Base-by-base conservation (phyloP, 768 basidiomycete genomes). In the Nidularia pulvinata region DNA sequence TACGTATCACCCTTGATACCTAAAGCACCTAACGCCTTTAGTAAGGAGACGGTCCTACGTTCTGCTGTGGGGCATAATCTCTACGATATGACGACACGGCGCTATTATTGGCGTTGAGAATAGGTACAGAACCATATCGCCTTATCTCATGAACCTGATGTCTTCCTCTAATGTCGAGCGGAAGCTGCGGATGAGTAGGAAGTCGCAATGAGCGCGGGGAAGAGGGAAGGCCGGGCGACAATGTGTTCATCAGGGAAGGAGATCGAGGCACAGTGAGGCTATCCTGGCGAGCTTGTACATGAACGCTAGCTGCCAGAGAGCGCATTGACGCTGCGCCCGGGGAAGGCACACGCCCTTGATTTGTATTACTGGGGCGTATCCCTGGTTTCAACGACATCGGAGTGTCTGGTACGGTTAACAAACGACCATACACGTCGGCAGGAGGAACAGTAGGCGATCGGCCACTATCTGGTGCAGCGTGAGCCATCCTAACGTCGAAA, bases 121-220 rank as follows among this genome's bases (percentile, higher is more conserved):
- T 52, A 3, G 57, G 59, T 33, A 52, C 35, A 16, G 57, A 54
- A 6, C 59, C 60, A 33, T 55, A 53, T 36, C 46, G 55, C 43
- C 52, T 54, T 5, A 34, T 33, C 13, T 58, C 57, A 25, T 48
- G 48, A 16, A 42, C 49, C 19, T 36, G 43, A 1, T 46, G 30
- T 11, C 50, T 47, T 22, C 46, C 48, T 25, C 48, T 25, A 16
- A 49, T 42, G 16, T 49, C 47, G 35, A 19, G 11, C 14, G 63
- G 59, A 34, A 65, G 39, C 6, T 54, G 58, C 19, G 65, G 65
- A 49, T 64, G 65, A 32, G 63, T 57, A 16, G 63, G 63, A 7
- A 66, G 54, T 16, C 54, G 42, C 5, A 57, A 60, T 11, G 65
- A 59, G 37, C 58, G 60, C 6, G 68, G 67, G 11, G 66, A 61